Evolutionary conservation across 2,329 filamentous ascomycete species (phyloP).

Genomic region (Colletotrichum sp.): DNA sequence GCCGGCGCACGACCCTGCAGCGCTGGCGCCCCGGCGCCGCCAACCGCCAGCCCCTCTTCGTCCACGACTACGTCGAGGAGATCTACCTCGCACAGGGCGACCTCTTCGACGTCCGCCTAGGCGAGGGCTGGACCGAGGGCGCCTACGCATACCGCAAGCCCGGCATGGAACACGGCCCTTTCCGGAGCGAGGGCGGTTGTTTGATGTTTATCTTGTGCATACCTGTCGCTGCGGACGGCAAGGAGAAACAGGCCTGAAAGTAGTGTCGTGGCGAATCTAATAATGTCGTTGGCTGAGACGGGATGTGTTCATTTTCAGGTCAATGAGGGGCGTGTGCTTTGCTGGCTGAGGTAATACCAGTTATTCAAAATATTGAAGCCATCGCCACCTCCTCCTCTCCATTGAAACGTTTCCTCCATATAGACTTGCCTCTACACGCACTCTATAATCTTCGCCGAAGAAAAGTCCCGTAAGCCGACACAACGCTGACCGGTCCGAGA

Average conservation of each 20-base stretch:
- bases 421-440: neutral
- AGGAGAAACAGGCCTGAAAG: neutral
- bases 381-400: neutral
- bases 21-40: slow-evolving; percentile 38
- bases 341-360: neutral
- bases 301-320: neutral
- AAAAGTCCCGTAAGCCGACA: neutral
- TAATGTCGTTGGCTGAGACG: neutral
- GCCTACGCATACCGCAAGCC: slow-evolving; percentile 44
- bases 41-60: slow-evolving; percentile 31
- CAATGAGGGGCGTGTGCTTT: neutral
- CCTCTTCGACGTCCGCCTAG: slow-evolving; percentile 35
- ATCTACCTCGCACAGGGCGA: slow-evolving; percentile 41
- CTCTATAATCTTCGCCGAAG: neutral
- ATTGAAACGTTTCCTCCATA: neutral
- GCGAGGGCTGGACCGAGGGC: slow-evolving; percentile 35
- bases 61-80: slow-evolving; percentile 42
- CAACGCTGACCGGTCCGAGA: neutral
- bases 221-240: slow-evolving; percentile 15
- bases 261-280: neutral
- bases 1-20: slow-evolving; percentile 36
- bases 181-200: slow-evolving; percentile 37
- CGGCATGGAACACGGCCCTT: slow-evolving; percentile 44
- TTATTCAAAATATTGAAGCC: neutral
- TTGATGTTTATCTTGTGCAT: slow-evolving; percentile 36